phyloP scores from a whole-genome alignment of 176 grass and related monocot genomes.

The Triticum urartu region DNA sequence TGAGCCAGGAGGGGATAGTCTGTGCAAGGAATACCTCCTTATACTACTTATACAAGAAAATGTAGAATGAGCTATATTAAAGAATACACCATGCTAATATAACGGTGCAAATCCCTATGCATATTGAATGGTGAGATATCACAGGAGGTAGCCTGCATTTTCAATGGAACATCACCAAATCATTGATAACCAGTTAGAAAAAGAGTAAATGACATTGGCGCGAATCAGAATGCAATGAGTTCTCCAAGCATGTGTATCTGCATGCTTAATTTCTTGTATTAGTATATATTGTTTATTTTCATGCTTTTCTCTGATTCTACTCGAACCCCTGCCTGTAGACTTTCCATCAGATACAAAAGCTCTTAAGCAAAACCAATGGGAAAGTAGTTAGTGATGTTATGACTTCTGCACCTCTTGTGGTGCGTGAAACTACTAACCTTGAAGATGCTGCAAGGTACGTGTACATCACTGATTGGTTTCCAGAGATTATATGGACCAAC shows the following conservation, averaged over 20 bases:
- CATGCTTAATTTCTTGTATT: background rate
- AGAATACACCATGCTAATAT: no score
- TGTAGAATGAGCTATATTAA: no score
- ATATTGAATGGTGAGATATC: no score
- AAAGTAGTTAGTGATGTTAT: constrained; percentile 69
- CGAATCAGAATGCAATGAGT: background rate
- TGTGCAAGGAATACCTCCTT: no score
- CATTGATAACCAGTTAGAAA: no score
- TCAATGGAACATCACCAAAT: no score
- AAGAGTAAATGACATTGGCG: background rate
- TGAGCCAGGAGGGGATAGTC: no score
- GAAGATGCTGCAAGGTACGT: constrained; percentile 78
- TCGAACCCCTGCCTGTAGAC: constrained; percentile 18
- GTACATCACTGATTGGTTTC: constrained; percentile 1
- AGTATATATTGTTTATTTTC: background rate
- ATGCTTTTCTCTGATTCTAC: background rate
- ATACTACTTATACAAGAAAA: no score
- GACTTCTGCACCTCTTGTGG: constrained; percentile 64
- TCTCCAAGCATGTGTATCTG: background rate
- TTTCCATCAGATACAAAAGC: constrained; percentile 68
- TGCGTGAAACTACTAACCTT: constrained; percentile 79
- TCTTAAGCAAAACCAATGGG: constrained; percentile 68
- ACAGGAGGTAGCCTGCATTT: no score
- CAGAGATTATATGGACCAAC: background rate
- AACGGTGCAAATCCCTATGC: no score